Conservation (phyloP, 176 grass and related monocot species). For the Aegilops umbellulata region DNA sequence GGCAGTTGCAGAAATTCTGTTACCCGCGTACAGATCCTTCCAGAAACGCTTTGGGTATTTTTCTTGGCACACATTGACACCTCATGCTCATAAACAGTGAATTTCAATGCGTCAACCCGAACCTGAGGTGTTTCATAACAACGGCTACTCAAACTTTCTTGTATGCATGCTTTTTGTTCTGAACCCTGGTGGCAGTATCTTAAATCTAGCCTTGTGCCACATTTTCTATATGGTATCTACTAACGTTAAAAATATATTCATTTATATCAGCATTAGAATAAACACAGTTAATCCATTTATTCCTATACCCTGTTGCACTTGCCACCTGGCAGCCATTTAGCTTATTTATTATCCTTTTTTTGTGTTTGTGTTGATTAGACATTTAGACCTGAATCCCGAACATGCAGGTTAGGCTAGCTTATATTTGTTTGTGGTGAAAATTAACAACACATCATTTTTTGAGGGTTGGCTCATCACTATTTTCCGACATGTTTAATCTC, state of each 20-base stretch:
- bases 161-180: neutral
- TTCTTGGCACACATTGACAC: neutral
- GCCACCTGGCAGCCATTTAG: neutral
- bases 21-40: conserved; percentile 92
- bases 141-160: neutral
- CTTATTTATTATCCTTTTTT: no score
- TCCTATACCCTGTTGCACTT: neutral
- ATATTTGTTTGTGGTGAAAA: neutral
- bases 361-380: neutral
- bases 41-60: conserved; percentile 88
- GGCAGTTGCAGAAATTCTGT: conserved; percentile 85
- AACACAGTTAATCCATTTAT: neutral
- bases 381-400: neutral
- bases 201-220: neutral
- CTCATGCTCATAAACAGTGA: neutral
- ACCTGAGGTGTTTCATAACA: neutral
- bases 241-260: no score
- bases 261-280: neutral
- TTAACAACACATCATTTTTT: neutral
- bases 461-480: neutral
- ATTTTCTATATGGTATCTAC: neutral
- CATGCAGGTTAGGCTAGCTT: neutral
- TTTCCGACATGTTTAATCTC: neutral
- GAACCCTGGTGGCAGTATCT: neutral
- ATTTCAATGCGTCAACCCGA: neutral